Evolutionary conservation across 108 stramenopile genomes (phyloP).

Genomic region (Cyclotella atomus): DNA sequence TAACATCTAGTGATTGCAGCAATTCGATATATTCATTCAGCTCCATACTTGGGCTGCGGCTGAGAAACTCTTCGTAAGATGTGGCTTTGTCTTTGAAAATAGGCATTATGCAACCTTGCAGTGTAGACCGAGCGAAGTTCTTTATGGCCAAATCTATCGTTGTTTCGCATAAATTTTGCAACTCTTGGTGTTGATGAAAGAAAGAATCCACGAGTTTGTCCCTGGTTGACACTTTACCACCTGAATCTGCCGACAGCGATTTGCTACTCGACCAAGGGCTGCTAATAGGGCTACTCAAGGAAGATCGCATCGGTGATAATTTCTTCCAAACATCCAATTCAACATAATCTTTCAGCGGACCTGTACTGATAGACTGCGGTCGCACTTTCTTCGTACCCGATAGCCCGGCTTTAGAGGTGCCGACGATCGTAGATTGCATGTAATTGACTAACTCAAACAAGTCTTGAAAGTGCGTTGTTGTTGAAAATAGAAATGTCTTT

Average conservation of each 20-base stretch:
- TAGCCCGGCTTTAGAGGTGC: conserved; percentile 6
- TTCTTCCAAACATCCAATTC: neutral
- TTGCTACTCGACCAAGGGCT: conserved; percentile 33
- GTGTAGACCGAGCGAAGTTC: conserved; percentile 24
- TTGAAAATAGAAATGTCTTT: conserved; percentile 44
- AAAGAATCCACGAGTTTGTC: conserved; percentile 72
- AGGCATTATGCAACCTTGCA: conserved; percentile 16
- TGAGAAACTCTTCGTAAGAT: conserved; percentile 27
- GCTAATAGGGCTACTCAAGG: neutral
- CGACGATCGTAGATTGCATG: conserved; percentile 11
- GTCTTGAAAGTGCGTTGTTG: conserved; percentile 63
- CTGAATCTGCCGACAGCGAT: conserved; percentile 1
- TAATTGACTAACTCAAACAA: conserved; percentile 54
- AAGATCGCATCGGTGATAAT: neutral
- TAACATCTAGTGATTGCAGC: conserved; percentile 16
- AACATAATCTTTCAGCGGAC: neutral
- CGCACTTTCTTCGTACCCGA: conserved; percentile 56
- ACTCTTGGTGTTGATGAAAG: conserved; percentile 79
- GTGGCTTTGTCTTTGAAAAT: conserved; percentile 24
- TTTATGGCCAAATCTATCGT: conserved; percentile 56
- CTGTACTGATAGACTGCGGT: conserved; percentile 56
- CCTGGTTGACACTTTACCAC: conserved; percentile 31
- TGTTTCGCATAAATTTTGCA: conserved; percentile 73
- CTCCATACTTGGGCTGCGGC: conserved; percentile 12
- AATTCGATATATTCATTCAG: conserved; percentile 31